Conservation (phyloP, 371 early-diverging fungal species). For the Mortierella sp. region DNA sequence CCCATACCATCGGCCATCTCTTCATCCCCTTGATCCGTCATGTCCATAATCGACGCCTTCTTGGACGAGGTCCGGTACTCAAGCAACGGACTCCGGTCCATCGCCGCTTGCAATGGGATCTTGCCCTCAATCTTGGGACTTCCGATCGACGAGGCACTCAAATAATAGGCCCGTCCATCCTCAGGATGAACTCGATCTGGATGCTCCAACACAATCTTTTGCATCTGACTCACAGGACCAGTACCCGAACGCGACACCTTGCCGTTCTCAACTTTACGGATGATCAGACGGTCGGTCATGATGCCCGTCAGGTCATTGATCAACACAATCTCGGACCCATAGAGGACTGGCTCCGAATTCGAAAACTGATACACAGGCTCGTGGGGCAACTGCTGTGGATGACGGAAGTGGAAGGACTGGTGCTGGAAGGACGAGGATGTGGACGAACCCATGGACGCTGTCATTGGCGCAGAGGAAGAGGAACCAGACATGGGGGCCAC, state of each 20-base stretch:
- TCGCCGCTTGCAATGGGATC: slow-evolving; percentile 53
- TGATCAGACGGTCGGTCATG: slow-evolving; percentile 72
- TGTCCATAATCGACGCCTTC: slow-evolving; percentile 54
- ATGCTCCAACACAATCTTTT: slow-evolving; percentile 78
- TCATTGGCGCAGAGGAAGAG: too few species aligned
- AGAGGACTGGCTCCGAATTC: slow-evolving; percentile 56
- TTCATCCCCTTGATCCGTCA: slow-evolving; percentile 35
- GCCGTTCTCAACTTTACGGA: slow-evolving; percentile 81
- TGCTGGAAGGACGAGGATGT: slow-evolving; percentile 40
- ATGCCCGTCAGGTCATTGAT: slow-evolving; percentile 71
- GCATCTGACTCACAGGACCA: slow-evolving; percentile 85
- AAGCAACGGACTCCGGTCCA: slow-evolving; percentile 53
- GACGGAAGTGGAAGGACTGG: slow-evolving; percentile 32
- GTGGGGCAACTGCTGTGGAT: slow-evolving; percentile 42
- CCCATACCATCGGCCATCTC: slow-evolving; percentile 26
- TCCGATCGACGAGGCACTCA: slow-evolving; percentile 51
- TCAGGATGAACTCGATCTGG: slow-evolving; percentile 52
- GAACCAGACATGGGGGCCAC: too few species aligned
- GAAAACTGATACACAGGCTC: slow-evolving; percentile 48
- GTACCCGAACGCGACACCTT: slow-evolving; percentile 67
- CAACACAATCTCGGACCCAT: slow-evolving; percentile 77
- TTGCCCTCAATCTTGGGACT: slow-evolving; percentile 53
- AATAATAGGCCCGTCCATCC: slow-evolving; percentile 50
- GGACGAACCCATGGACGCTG: neutral
- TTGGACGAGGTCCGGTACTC: slow-evolving; percentile 54